phyloP scores from a whole-genome alignment of 1,284 basidiomycete genomes.

The Fistulina hepatica region DNA sequence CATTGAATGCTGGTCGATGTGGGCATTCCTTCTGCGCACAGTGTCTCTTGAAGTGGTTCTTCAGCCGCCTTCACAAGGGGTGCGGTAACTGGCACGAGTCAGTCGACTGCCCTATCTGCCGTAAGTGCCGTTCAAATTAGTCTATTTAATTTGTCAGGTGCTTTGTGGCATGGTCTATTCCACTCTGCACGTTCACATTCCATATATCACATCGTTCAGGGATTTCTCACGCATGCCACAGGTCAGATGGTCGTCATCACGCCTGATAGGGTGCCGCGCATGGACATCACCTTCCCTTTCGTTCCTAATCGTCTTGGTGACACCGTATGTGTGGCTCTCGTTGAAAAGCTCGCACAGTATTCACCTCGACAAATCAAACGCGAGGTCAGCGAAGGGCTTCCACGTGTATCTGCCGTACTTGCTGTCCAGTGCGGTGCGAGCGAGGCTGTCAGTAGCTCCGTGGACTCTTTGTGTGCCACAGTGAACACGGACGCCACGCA shows the following conservation, averaged over 20 bases:
- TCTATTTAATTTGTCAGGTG: no score
- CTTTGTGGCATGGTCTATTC: no score
- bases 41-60: conserved; percentile 57
- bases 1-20: conserved; percentile 41
- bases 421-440: conserved; percentile 21
- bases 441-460: conserved; percentile 21
- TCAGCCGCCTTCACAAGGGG: conserved; percentile 45
- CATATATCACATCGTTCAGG: no score
- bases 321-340: conserved; percentile 34
- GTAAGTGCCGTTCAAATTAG: no score
- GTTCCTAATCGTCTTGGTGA: conserved; percentile 48
- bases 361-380: conserved; percentile 26
- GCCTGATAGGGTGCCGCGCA: conserved; percentile 37
- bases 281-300: conserved; percentile 44
- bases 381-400: conserved; percentile 28
- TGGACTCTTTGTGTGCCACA: conserved; percentile 11
- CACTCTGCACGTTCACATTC: no score
- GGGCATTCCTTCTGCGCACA: conserved; percentile 57
- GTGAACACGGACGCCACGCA: conserved; percentile 21
- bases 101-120: conserved; percentile 57
- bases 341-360: conserved; percentile 32
- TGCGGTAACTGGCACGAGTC: conserved; percentile 57
- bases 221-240: no score
- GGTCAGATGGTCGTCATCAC: conserved; percentile 37
- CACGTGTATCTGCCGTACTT: conserved; percentile 9